Percentiles rank a stretch among this genome's conserved stretches.
These are phyloP conservation scores for Yamadazyma phyllophila DNA, from an alignment of 805 yeast species.

Conservation along the genomic window DNA sequence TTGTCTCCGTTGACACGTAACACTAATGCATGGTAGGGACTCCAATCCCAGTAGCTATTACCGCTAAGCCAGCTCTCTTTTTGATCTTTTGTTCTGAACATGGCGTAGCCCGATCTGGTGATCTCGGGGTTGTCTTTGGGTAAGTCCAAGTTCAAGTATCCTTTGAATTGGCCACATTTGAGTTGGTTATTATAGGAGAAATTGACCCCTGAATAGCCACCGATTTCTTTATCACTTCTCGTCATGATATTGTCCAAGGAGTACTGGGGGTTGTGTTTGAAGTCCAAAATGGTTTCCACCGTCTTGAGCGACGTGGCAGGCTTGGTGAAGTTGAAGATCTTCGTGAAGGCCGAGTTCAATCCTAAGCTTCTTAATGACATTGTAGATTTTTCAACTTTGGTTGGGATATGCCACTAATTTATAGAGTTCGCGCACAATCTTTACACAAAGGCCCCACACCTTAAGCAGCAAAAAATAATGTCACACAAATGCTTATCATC, in stretches of 20 bases:
- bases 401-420: not conserved
- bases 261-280: conserved; percentile 49
- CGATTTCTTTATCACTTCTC: conserved; percentile 71
- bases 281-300: conserved; percentile 52
- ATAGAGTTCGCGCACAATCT: not conserved
- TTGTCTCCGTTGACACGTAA: conserved; percentile 71
- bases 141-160: conserved; percentile 65
- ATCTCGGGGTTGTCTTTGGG: conserved; percentile 64
- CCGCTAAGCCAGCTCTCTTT: conserved; percentile 50
- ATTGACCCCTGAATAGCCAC: conserved; percentile 71
- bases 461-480: not conserved
- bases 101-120: conserved; percentile 70
- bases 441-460: conserved; percentile 4
- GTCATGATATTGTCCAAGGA: conserved; percentile 49
- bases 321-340: conserved; percentile 36
- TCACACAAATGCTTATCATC: too few relatives aligned
- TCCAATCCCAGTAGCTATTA: conserved; percentile 65
- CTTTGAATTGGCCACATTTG: conserved; percentile 44
- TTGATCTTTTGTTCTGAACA: conserved; percentile 77
- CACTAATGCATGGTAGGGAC: conserved; percentile 57
- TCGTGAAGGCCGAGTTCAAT: conserved; percentile 33
- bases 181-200: conserved; percentile 39
- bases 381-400: not conserved
- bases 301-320: conserved; percentile 24
- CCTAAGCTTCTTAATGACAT: conserved; percentile 46